Base-by-base conservation (phyloP, 1,284 basidiomycete species). In the Neonothopanus nambi region DNA sequence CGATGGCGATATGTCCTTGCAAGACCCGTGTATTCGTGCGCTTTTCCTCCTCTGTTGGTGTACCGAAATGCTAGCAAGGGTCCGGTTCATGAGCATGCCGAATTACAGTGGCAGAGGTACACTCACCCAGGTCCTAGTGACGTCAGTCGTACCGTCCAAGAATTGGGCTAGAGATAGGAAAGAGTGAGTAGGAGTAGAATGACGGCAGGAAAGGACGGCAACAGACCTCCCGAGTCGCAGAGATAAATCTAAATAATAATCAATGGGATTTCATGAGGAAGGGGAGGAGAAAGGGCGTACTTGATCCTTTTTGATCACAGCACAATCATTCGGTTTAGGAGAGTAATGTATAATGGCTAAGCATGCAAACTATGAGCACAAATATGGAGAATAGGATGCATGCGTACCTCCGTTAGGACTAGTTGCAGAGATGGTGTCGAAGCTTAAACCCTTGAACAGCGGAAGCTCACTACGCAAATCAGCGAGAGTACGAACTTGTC, bases 1-100 rank as follows among this genome's bases (percentile, higher is more conserved):
- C 96, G 45, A 97, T 89, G 1, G 91, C 85, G 57, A 99, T 97
- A 66, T 98, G 93, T 0, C 96, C 96, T 73, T 99, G 95, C 44
- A 99, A 75, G 1, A 99, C 97, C 15, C 95, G 81, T 0, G 96
- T 98, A 64, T 95, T 97, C 0, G 93, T 89, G 0, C 91, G 82
- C 59, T 86, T 91, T 72, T 98, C 91, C 62, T 93, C 88, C 0
- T 78, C 76, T 1, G 84, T 86, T 0, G 96, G 94, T 1, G 76
- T 85, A 28, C 94, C 95, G 67, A 98, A 98, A 69, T 98, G 95
- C 87, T 93, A 62, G 23, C 11, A 23, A 39, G 7, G n/a, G n/a
- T 20, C 5, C n/a, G n/a, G 23, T 13, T 30, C 5, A 15, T 8
- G 15, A 2, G 38, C 33, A n/a, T n/a, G n/a, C n/a, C n/a, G n/a